Base-by-base conservation (phyloP, 2,329 filamentous ascomycete genomes). In the Cyphellophora attinorum region DNA sequence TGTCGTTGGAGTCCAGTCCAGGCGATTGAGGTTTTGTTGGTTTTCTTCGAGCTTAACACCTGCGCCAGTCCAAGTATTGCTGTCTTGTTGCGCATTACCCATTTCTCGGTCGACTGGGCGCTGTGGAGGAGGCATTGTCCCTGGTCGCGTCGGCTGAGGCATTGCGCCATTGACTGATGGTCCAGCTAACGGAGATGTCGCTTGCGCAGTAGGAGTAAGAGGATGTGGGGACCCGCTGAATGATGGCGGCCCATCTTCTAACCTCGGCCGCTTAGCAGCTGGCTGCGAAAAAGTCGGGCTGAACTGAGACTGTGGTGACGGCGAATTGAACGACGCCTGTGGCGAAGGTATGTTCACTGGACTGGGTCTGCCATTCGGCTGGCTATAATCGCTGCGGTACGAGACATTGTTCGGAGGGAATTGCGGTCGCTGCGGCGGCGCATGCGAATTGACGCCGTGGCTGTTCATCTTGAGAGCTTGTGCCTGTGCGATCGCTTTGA, bases 191-290 rank as follows among this genome's bases (percentile, higher is more conserved):
- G 40, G 39, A 16, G 40, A 40, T 19, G 35, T 23, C 38, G 44
- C 38, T 39, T 44, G 51, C 4, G 52, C 42, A 28, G 41, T 41
- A 5, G 40, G 52, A 38, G 33, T 56, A 52, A 33, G 68, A 38
- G 79, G 40, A 37, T 34, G 34, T 19, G 31, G 42, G 27, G 35
- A 38, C 2, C 36, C 28, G 11, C 40, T 78, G 46, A 79, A 77
- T 17, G 59, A 68, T 33, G 81, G 78, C n/a, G 68, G 61, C 19
- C 78, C 72, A 38, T 77, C 78, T 33, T 80, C 78, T 16, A 83
- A 62, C 37, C 76, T 79, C 55, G 72, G 79, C 55, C 82, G 74
- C 63, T 91, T 89, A 39, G 72, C 74, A 11, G 83, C 78, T 31
- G 81, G 72, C 25, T 50, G 46, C 23, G 33, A 34, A 34, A 35